Conservation (phyloP, 768 basidiomycete genomes). For the Termitomyces eurrhizus region DNA sequence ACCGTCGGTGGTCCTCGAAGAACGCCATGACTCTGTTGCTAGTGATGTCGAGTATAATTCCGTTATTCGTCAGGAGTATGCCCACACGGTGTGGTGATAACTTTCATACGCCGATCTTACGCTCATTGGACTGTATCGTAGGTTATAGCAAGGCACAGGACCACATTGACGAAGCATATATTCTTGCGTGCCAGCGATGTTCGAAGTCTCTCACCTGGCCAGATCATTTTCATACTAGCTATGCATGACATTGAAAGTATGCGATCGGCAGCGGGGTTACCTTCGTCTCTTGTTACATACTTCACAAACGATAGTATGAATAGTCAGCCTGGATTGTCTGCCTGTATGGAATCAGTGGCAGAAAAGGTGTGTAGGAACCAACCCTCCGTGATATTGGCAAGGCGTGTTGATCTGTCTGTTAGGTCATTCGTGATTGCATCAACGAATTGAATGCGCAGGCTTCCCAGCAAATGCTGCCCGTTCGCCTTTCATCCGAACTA, state of each 20-base stretch:
- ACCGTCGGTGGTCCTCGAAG: conserved; percentile 79
- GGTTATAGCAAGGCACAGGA: conserved; percentile 70
- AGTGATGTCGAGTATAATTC: conserved; percentile 93
- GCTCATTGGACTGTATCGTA: conserved; percentile 24
- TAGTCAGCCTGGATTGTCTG: conserved; percentile 56
- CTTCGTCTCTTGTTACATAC: conserved; percentile 81
- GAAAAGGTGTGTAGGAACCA: conserved; percentile 54
- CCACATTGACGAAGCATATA: conserved; percentile 59
- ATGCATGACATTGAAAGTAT: conserved; percentile 88
- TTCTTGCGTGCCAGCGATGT: conserved; percentile 65
- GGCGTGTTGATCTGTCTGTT: neutral
- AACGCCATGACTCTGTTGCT: conserved; percentile 74
- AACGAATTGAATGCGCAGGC: conserved; percentile 70
- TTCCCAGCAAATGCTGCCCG: conserved; percentile 74
- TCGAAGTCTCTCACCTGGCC: conserved; percentile 72
- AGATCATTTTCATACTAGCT: conserved; percentile 79
- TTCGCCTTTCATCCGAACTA: conserved; percentile 66
- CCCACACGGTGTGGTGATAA: conserved; percentile 52
- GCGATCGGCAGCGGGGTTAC: conserved; percentile 74
- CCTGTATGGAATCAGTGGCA: conserved; percentile 83
- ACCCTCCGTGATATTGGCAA: neutral
- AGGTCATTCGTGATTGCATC: conserved; percentile 81
- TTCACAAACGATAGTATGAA: conserved; percentile 88
- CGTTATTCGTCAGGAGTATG: conserved; percentile 83
- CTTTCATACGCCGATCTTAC: neutral